Conservation (phyloP, 164 flowering plant genomes). For the Vitis labrusca region DNA sequence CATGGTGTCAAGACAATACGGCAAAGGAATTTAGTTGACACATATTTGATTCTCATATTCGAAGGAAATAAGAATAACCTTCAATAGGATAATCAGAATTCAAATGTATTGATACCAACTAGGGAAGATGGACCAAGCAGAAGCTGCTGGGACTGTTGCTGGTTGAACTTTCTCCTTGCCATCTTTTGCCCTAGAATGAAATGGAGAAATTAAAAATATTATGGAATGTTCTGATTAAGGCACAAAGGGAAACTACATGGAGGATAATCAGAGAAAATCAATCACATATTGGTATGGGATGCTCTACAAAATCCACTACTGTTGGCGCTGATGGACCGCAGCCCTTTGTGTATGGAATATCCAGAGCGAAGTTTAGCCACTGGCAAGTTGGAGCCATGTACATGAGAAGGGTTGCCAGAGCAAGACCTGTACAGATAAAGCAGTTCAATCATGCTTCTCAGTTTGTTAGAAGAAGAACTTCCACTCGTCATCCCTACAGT, state of each 20-base stretch:
- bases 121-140: slow-evolving; percentile 7
- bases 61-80: not conserved
- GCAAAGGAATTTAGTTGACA: not conserved
- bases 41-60: not conserved
- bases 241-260: too few species aligned
- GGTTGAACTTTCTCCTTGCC: not conserved
- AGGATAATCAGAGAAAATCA: not conserved
- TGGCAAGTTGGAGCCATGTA: not conserved
- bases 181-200: not conserved
- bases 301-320: not conserved
- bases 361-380: not conserved
- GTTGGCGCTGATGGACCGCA: slow-evolving; percentile 11
- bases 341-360: slow-evolving; percentile 8
- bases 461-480: slow-evolving; percentile 14
- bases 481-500: slow-evolving; percentile 8
- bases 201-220: not conserved
- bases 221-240: too few species aligned
- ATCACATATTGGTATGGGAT: slow-evolving; percentile 12
- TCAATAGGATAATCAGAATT: not conserved
- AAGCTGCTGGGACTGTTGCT: slow-evolving; percentile 9
- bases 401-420: not conserved
- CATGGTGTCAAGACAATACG: not conserved
- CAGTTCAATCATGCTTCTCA: slow-evolving; percentile 10
- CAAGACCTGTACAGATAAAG: slow-evolving; percentile 9
- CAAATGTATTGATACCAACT: slow-evolving; percentile 19